phyloP scores from a whole-genome alignment of 257 asterid genomes.

The Gentiana straminea region DNA sequence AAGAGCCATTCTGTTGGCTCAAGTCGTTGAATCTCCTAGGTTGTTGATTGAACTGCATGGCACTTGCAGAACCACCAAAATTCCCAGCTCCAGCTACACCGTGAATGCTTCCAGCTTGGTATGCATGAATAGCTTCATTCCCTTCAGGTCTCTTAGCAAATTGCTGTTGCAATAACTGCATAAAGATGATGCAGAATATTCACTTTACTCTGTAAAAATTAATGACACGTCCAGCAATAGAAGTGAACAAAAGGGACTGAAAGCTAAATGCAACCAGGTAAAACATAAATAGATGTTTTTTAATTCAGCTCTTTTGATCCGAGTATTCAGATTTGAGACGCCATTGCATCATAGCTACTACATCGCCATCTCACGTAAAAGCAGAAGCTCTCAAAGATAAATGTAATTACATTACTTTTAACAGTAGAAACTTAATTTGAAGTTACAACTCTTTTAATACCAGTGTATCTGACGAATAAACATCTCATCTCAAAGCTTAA shows the following conservation, averaged over 20 bases:
- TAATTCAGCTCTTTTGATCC: too few relatives aligned
- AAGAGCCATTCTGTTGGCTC: conserved; percentile 68
- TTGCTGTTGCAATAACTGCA: conserved; percentile 69
- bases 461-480: too few relatives aligned
- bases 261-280: not conserved
- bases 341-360: too few relatives aligned
- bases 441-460: too few relatives aligned
- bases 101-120: conserved; percentile 65
- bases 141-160: conserved; percentile 83
- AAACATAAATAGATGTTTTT: not conserved
- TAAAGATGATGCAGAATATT: conserved; percentile 7
- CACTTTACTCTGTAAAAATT: not conserved
- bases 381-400: too few relatives aligned
- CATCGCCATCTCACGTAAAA: too few relatives aligned
- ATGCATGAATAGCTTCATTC: conserved; percentile 57
- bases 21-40: conserved; percentile 55
- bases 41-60: conserved; percentile 76
- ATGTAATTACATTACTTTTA: too few relatives aligned
- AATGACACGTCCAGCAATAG: not conserved
- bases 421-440: too few relatives aligned
- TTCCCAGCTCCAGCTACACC: conserved; percentile 46
- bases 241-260: not conserved
- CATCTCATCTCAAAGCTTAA: too few relatives aligned
- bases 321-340: not conserved
- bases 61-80: conserved; percentile 52